These are phyloP conservation scores for Yamadazyma mexicana DNA, from an alignment of 1,139 yeast species.

Conservation along the genomic window DNA sequence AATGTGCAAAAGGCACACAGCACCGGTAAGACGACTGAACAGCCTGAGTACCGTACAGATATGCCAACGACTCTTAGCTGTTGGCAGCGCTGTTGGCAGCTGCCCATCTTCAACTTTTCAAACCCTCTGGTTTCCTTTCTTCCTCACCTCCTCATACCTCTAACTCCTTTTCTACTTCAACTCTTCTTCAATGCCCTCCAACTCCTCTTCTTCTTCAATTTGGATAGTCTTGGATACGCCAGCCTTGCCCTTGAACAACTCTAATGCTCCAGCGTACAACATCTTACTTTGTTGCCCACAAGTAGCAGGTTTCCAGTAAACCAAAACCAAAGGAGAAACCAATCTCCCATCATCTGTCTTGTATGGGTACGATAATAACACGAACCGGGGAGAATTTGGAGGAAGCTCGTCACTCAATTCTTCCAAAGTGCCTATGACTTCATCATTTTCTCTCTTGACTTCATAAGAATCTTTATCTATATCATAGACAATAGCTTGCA, in stretches of 20 bases:
- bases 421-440: slow-evolving; percentile 48
- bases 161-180: slow-evolving; percentile 2
- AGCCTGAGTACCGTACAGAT: too few species aligned
- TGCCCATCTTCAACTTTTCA: too few species aligned
- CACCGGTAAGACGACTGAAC: too few species aligned
- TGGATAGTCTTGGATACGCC: slow-evolving; percentile 69
- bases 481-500: slow-evolving; percentile 66
- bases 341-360: slow-evolving; percentile 69
- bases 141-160: background rate
- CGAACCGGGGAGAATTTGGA: slow-evolving; percentile 75
- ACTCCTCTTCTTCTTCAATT: slow-evolving; percentile 61
- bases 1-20: too few species aligned
- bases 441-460: slow-evolving; percentile 48
- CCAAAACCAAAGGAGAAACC: slow-evolving; percentile 69
- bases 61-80: too few species aligned
- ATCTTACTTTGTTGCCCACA: slow-evolving; percentile 75
- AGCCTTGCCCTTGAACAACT: slow-evolving; percentile 72
- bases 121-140: background rate
- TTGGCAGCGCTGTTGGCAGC: too few species aligned
- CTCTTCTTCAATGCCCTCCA: slow-evolving; percentile 45
- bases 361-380: slow-evolving; percentile 77
- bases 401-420: slow-evolving; percentile 77
- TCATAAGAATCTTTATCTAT: slow-evolving; percentile 61
- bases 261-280: slow-evolving; percentile 90
- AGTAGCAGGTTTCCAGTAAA: slow-evolving; percentile 87